Conservation (phyloP, 139 green algal genomes). For the Chlorella vulgaris region DNA sequence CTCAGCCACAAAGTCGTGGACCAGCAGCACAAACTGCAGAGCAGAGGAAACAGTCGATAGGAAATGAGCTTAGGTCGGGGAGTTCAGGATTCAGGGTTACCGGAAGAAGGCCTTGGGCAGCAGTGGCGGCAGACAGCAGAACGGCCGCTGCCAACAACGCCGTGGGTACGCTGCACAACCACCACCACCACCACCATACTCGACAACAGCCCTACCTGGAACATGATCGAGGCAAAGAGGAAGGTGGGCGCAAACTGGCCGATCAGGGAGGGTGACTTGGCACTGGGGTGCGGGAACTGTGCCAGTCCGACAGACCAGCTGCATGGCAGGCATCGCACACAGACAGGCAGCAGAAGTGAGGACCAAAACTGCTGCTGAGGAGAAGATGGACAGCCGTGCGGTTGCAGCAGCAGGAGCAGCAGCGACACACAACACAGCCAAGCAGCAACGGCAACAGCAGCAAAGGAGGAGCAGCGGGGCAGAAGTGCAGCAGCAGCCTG, state of each 20-base stretch:
- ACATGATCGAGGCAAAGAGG: conserved; percentile 75
- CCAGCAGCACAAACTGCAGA: conserved; percentile 44
- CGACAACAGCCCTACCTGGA: conserved; percentile 53
- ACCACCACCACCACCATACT: not conserved
- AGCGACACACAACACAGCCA: not conserved
- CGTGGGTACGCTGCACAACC: no score
- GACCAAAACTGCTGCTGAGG: no score
- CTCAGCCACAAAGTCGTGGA: conserved; percentile 48
- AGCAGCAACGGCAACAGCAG: no score
- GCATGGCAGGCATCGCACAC: not conserved
- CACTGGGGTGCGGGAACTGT: conserved; percentile 67
- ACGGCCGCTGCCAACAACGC: no score
- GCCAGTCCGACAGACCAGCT: conserved; percentile 54
- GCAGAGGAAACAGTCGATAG: no score
- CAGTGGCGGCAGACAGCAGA: no score
- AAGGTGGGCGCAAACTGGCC: conserved; percentile 61
- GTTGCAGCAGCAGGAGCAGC: not conserved
- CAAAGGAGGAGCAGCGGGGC: not conserved
- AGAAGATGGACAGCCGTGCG: not conserved
- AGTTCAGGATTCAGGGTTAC: no score
- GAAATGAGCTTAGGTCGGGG: no score
- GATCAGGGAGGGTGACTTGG: conserved; percentile 50
- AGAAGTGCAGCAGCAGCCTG: not conserved
- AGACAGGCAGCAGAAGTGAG: not conserved
- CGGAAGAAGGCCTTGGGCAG: no score